These are phyloP conservation scores for Sclerotinia spermophila DNA, from an alignment of 2,329 filamentous ascomycete species.

Conservation along the genomic window DNA sequence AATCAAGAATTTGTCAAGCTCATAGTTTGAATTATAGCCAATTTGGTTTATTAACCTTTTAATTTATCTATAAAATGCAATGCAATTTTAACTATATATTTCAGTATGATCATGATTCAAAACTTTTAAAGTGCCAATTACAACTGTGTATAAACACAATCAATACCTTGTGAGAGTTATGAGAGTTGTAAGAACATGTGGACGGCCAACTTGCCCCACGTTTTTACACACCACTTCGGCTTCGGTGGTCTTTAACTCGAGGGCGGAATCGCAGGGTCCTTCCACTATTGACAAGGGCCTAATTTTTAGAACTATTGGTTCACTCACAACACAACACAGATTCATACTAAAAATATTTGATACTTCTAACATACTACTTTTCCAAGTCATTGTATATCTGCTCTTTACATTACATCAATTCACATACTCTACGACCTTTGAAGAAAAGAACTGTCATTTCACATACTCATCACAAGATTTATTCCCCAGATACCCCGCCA, in stretches of 20 bases:
- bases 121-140: not conserved
- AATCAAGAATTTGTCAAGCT: slow-evolving; percentile 28
- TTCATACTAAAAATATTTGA: not conserved
- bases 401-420: not conserved
- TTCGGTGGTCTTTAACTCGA: slow-evolving; percentile 22
- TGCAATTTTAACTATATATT: not conserved
- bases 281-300: slow-evolving; percentile 6
- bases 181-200: not conserved
- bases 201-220: slow-evolving; percentile 13
- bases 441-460: not conserved
- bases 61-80: not conserved
- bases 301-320: not conserved
- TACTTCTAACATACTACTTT: not conserved
- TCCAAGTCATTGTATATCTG: not conserved
- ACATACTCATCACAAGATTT: not conserved
- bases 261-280: slow-evolving; percentile 29
- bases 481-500: not conserved
- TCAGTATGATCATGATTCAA: not conserved
- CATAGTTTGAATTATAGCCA: slow-evolving; percentile 16
- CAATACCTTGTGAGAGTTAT: not conserved
- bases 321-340: not conserved
- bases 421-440: not conserved
- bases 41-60: slow-evolving; percentile 9
- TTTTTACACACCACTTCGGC: not conserved
- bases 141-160: not conserved